phyloP scores from a whole-genome alignment of 306 rosid genomes.

The Malus fusca region DNA sequence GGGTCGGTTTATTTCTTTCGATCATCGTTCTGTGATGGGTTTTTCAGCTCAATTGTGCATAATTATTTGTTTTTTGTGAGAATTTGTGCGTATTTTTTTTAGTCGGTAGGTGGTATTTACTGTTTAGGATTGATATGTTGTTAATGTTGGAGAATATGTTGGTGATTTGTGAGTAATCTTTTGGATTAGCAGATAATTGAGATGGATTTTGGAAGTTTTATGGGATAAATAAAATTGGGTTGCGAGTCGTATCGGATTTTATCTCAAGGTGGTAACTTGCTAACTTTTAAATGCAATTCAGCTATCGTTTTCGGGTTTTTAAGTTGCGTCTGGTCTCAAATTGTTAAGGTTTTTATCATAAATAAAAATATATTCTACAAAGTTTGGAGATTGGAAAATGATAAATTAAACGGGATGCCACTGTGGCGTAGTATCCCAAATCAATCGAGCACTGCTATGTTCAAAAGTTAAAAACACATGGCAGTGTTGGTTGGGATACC shows the following conservation, averaged over 20 bases:
- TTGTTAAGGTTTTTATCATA: neutral
- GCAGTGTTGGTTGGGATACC: neutral
- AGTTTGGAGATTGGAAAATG: neutral
- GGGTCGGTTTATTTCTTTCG: neutral
- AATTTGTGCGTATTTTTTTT: neutral
- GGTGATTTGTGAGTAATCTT: neutral
- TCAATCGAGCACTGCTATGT: neutral
- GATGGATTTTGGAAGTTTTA: neutral
- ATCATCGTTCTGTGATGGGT: neutral
- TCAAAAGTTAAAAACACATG: neutral
- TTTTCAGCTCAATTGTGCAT: neutral
- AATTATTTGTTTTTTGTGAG: neutral
- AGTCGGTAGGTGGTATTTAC: neutral
- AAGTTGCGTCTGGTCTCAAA: neutral
- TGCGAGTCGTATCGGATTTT: neutral
- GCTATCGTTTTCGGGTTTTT: neutral
- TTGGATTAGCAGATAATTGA: neutral
- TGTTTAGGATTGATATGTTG: neutral
- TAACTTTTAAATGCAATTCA: neutral
- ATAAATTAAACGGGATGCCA: neutral
- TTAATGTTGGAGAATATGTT: neutral
- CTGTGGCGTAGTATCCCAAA: neutral
- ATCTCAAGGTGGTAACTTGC: neutral
- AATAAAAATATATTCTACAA: neutral
- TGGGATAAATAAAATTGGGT: neutral